A percentile compares a stretch with the other conserved stretches of the same genome.
Evolutionary conservation across 148 eudicot species (phyloP).

Genomic region (Silene uniflora): DNA sequence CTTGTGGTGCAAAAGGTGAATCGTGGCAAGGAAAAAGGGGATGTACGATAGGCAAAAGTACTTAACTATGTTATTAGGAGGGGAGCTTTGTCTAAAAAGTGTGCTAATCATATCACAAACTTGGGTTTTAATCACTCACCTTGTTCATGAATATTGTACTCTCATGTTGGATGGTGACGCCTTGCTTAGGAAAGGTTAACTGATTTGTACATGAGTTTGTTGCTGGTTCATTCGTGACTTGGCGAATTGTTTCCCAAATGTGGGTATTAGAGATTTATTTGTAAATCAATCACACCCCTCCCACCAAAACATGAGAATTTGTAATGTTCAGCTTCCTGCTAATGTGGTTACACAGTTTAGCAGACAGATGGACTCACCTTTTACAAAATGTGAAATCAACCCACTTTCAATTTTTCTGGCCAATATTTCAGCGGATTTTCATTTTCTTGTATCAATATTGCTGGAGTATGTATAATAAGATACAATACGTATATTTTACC

Average conservation of each 20-base stretch:
- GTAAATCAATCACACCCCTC: too few species aligned
- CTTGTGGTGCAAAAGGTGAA: constrained; percentile 8
- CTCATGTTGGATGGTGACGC: constrained; percentile 18
- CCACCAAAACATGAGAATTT: too few species aligned
- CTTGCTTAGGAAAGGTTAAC: constrained; percentile 7
- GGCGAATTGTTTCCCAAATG: neutral
- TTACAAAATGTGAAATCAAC: too few species aligned
- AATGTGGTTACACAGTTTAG: too few species aligned
- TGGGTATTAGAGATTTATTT: neutral
- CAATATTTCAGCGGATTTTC: too few species aligned
- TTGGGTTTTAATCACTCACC: too few species aligned
- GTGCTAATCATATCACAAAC: neutral
- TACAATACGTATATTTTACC: too few species aligned
- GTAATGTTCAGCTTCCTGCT: too few species aligned
- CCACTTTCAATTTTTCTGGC: too few species aligned
- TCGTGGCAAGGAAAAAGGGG: constrained; percentile 13
- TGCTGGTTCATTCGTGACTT: constrained; percentile 10
- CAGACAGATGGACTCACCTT: too few species aligned
- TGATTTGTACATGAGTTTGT: constrained; percentile 10
- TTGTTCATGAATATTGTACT: constrained; percentile 1
- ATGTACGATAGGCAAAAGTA: neutral
- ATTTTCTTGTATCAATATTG: too few species aligned
- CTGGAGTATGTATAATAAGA: too few species aligned
- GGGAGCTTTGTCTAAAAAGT: constrained; percentile 1
- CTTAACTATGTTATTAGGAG: neutral